A percentile compares a stretch with the other conserved stretches of the same genome.
phyloP scores from a whole-genome alignment of 1,284 basidiomycete genomes.

The Cutaneotrichosporon cavernicola region DNA sequence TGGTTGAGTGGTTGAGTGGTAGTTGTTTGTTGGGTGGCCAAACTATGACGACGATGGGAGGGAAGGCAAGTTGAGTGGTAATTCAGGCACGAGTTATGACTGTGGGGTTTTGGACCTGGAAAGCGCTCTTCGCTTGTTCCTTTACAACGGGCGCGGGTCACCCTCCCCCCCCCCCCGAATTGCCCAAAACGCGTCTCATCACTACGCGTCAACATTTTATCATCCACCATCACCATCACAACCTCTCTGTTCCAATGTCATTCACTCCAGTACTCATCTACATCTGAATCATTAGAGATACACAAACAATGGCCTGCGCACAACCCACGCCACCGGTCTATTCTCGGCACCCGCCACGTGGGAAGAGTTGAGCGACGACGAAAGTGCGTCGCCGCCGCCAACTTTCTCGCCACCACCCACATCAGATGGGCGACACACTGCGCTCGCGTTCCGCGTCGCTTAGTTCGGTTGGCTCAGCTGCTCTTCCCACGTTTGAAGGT shows the following conservation, averaged over 20 bases:
- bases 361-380: background rate
- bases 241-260: no score
- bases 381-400: background rate
- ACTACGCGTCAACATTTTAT: no score
- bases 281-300: no score
- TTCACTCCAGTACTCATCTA: no score
- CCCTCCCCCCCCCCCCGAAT: no score
- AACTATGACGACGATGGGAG: background rate
- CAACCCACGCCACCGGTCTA: background rate
- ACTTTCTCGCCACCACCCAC: background rate
- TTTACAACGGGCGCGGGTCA: no score
- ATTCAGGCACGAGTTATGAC: no score
- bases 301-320: background rate
- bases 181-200: no score
- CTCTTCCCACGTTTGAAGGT: constrained; percentile 38
- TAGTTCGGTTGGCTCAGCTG: constrained; percentile 3
- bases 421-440: constrained; percentile 1
- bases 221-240: no score
- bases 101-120: no score
- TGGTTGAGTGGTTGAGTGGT: background rate
- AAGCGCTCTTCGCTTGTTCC: no score
- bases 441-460: constrained; percentile 11
- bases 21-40: background rate
- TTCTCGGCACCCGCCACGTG: background rate
- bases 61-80: no score